Percentiles rank a stretch among this genome's conserved stretches.
These are phyloP conservation scores for Syzygium malaccense DNA, from an alignment of 441 rosid genomes.

Conservation along the genomic window DNA sequence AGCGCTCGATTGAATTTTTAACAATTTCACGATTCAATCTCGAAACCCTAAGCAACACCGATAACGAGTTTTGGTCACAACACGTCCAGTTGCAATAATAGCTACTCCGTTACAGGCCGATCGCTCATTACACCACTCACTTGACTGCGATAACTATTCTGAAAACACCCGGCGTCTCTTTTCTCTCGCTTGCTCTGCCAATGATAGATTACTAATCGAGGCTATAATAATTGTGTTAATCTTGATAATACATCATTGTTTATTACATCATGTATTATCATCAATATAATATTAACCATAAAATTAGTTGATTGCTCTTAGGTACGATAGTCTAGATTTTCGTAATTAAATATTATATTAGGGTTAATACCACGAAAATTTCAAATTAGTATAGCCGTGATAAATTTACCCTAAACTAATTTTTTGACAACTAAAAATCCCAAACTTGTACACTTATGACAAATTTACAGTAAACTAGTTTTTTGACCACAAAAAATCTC, in stretches of 20 bases:
- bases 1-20: background rate
- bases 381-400: no score
- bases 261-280: background rate
- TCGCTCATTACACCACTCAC: background rate
- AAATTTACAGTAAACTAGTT: no score
- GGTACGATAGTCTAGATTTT: background rate
- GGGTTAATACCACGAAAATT: no score
- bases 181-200: background rate
- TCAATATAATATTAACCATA: background rate
- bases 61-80: background rate
- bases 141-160: background rate
- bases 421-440: no score
- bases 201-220: background rate
- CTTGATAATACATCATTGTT: background rate
- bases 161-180: background rate
- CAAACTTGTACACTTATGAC: no score
- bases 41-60: background rate
- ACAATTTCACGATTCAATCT: background rate
- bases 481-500: no score
- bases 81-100: background rate
- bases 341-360: background rate
- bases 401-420: no score
- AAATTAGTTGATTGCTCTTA: background rate
- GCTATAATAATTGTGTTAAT: background rate
- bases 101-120: background rate